Conservation (phyloP, 2,329 filamentous ascomycete species). For the Penicillium sp. region DNA sequence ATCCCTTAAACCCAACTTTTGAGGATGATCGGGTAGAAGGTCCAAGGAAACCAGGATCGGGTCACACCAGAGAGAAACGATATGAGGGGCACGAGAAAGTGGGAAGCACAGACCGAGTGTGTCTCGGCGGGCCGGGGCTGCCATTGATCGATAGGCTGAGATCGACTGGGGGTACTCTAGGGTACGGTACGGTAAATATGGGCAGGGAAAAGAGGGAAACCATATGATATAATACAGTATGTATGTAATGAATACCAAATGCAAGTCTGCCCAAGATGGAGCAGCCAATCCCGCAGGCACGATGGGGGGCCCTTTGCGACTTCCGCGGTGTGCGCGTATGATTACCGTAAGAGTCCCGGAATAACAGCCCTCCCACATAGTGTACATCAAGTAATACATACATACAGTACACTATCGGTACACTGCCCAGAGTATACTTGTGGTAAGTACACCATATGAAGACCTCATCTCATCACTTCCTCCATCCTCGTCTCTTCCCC, state of each 20-base stretch:
- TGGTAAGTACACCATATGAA: too few species aligned
- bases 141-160: conserved; percentile 11
- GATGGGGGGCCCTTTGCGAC: conserved; percentile 22
- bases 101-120: conserved; percentile 11
- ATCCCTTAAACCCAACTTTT: background rate
- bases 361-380: too few species aligned
- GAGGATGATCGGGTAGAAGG: background rate
- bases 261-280: conserved; percentile 62
- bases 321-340: background rate
- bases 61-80: background rate
- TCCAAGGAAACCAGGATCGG: background rate
- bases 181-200: too few species aligned
- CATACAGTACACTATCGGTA: background rate
- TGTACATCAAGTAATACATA: too few species aligned
- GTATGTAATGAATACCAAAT: conserved; percentile 8
- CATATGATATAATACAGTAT: too few species aligned
- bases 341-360: too few species aligned
- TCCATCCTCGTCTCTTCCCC: conserved; percentile 11
- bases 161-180: background rate
- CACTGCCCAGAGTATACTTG: too few species aligned
- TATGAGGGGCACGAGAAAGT: conserved; percentile 5
- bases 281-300: conserved; percentile 57
- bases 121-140: conserved; percentile 8
- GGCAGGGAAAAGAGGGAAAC: too few species aligned
- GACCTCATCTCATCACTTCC: background rate